Conservation (phyloP, 495 filamentous ascomycete species). For the Penicillium cataractarum region DNA sequence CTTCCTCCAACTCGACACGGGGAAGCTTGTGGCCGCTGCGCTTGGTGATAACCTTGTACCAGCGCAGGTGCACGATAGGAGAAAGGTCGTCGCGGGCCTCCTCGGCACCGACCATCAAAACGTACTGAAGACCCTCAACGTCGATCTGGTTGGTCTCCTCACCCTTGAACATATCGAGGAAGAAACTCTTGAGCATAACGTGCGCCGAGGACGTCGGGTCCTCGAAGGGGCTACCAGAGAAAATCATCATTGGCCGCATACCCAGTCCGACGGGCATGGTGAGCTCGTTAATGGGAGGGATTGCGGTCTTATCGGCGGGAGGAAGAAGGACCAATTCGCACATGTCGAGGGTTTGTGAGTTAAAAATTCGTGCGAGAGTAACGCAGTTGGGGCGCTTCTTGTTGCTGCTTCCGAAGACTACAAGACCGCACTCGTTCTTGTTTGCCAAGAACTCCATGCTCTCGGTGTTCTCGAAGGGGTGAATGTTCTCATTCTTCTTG, state of each 20-base stretch:
- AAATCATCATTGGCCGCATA: conserved; percentile 79
- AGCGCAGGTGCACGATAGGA: conserved; percentile 77
- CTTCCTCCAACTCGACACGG: conserved; percentile 90
- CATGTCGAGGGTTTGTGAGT: conserved; percentile 89
- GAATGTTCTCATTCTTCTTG: conserved; percentile 88
- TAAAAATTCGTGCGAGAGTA: conserved; percentile 81
- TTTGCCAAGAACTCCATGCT: conserved; percentile 89
- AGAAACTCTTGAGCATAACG: conserved; percentile 80
- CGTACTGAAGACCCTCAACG: conserved; percentile 90
- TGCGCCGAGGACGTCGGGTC: conserved; percentile 71
- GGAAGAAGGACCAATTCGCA: conserved; percentile 80
- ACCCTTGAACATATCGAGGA: conserved; percentile 89
- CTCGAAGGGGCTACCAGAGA: conserved; percentile 84
- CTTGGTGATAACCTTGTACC: conserved; percentile 83
- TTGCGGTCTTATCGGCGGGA: conserved; percentile 59
- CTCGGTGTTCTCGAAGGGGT: conserved; percentile 88
- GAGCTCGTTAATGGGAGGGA: conserved; percentile 79
- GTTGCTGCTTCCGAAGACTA: conserved; percentile 77
- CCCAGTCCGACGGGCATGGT: conserved; percentile 77
- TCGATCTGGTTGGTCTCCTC: conserved; percentile 76
- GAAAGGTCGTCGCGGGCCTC: conserved; percentile 67
- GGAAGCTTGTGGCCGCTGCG: conserved; percentile 84
- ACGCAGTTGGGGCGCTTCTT: conserved; percentile 94
- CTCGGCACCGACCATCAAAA: conserved; percentile 76
- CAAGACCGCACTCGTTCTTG: conserved; percentile 88